Conservation (phyloP, 1,284 basidiomycete genomes). For the Leccinum subspadiceum region DNA sequence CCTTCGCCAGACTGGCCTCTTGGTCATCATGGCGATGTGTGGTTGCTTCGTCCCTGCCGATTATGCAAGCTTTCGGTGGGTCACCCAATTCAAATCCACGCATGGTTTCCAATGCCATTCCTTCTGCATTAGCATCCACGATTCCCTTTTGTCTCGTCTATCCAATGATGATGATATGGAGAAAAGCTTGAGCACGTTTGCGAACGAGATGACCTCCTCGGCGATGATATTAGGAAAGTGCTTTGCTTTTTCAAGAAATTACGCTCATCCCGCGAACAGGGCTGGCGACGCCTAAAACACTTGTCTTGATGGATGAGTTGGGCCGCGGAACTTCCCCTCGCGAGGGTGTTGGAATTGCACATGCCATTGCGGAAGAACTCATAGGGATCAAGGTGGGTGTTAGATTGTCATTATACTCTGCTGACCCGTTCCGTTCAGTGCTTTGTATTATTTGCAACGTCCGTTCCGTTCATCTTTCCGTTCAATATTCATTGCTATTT, state of each 20-base stretch:
- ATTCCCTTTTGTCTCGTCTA: constrained; percentile 80
- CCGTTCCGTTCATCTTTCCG: constrained; percentile 41
- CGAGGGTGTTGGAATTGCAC: constrained; percentile 87
- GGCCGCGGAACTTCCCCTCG: constrained; percentile 83
- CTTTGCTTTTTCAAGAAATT: background rate
- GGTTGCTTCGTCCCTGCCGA: constrained; percentile 92
- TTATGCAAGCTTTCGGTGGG: constrained; percentile 79
- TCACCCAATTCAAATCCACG: background rate
- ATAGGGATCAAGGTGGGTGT: constrained; percentile 64
- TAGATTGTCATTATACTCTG: background rate
- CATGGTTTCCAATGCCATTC: background rate
- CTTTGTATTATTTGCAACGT: constrained; percentile 91
- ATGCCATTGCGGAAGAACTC: constrained; percentile 89
- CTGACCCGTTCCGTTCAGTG: constrained; percentile 44
- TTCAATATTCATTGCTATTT: background rate
- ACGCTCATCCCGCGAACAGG: constrained; percentile 41
- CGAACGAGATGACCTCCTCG: constrained; percentile 86
- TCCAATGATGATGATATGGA: constrained; percentile 93
- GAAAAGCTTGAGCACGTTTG: constrained; percentile 87
- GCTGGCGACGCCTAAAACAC: constrained; percentile 67
- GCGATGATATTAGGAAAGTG: constrained; percentile 79
- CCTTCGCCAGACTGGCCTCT: constrained; percentile 80
- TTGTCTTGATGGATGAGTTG: constrained; percentile 90
- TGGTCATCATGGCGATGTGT: constrained; percentile 83
- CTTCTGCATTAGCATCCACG: constrained; percentile 58